A percentile compares a stretch with the other conserved stretches of the same genome.
Evolutionary conservation across 1,284 basidiomycete species (phyloP).

Genomic region (Neolentinus lepideus): DNA sequence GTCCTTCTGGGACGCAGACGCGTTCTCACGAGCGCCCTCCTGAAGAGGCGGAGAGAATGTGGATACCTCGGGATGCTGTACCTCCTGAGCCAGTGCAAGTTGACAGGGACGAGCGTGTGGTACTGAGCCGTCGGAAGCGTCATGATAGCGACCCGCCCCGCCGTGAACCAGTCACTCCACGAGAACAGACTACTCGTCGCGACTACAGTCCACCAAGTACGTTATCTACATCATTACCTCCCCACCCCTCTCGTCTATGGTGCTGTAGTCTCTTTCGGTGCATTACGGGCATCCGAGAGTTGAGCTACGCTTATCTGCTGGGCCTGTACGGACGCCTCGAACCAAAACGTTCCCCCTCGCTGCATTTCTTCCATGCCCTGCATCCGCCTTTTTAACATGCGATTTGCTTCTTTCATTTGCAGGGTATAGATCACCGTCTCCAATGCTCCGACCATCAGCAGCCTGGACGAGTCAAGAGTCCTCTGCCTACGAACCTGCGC

Average conservation of each 20-base stretch:
- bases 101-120: not conserved
- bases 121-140: constrained; percentile 3
- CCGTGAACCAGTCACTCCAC: constrained; percentile 7
- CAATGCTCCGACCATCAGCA: constrained; percentile 10
- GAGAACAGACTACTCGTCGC: constrained; percentile 22
- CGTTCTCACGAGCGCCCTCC: constrained; percentile 8
- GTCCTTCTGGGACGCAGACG: constrained; percentile 12
- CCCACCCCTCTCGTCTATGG: constrained; percentile 32
- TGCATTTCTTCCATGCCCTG: constrained; percentile 22
- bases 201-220: constrained; percentile 60
- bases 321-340: constrained; percentile 30
- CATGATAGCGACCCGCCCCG: constrained; percentile 10
- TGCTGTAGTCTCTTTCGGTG: constrained; percentile 37
- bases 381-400: constrained; percentile 20
- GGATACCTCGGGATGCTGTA: not conserved
- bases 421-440: constrained; percentile 45
- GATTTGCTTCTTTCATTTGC: constrained; percentile 18
- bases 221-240: constrained; percentile 63
- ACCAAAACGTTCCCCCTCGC: constrained; percentile 48
- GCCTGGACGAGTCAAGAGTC: constrained; percentile 9
- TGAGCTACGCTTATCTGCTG: constrained; percentile 39
- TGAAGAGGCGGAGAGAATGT: not conserved
- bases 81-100: constrained; percentile 7
- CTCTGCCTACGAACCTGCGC: constrained; percentile 9
- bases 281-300: constrained; percentile 47